Base-by-base conservation (phyloP, 1,284 basidiomycete genomes). In the Agaricales sp. region DNA sequence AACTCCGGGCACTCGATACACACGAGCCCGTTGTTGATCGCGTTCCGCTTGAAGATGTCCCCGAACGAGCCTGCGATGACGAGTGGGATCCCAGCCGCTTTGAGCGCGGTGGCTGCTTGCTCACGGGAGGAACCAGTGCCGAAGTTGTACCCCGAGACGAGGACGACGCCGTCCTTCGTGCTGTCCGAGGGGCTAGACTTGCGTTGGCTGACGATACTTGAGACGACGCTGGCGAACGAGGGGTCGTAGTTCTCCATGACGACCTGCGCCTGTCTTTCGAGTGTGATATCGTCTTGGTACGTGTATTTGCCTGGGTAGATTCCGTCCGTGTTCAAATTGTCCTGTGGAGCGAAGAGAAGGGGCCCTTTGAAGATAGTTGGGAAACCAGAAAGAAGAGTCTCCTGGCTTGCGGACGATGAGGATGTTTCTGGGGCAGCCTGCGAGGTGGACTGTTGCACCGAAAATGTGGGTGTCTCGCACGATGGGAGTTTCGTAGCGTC, bases 301-400 rank as follows among this genome's bases (percentile, higher is more conserved):
- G 96, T 99, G 68, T 99, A 99, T 67, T 98, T 99, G 26, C 95
- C 96, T 0, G 95, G 96, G 69, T 99, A 99, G 62, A 99, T 92
- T 3, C 91, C 96, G 61, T 99, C 95, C 1, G 95, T 99, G 64
- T 95, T 99, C 51, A 99, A 67, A 64, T 99, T 99, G 66, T 99
- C 95, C 62, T 98, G 93, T 0, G 96, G 95, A 0, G 85, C 81
- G 61, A 98, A 99, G 45, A 98, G 72, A 4, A 98, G 68, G 0
- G 86, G 82, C 0, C 96, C 96, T 1, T 77, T 66, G 67, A 99
- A 98, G 25, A 71, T 66, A 4, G 78, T 64, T 0, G 96, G 95
- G 77, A 99, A 96, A 1, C 82, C 83, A 2, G 80, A 70, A 20
- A 92, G 70, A 21, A 93, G 71, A 1, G 78, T 69, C 56, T 90